phyloP scores from a whole-genome alignment of 208 protist genomes.

The Wallacemonas sp. region DNA sequence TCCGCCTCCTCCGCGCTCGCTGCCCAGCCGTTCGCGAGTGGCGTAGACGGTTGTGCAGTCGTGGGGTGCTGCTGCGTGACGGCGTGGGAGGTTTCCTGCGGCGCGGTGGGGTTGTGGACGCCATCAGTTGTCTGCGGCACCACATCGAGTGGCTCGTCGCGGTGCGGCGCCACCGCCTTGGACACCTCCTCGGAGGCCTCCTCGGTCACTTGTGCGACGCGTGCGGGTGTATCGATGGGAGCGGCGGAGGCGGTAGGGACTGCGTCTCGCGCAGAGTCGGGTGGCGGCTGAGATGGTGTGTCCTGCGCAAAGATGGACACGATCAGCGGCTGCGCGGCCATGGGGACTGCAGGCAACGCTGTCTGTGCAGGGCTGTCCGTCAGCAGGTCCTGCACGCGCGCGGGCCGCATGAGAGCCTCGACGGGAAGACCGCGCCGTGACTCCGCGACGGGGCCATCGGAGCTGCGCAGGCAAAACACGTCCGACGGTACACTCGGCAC shows the following conservation, averaged over 20 bases:
- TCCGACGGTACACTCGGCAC: constrained; percentile 8
- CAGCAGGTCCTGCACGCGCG: constrained; percentile 23
- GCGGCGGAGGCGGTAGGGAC: constrained; percentile 19
- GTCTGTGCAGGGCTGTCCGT: neutral
- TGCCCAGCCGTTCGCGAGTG: neutral
- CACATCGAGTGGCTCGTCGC: no score
- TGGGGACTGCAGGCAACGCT: neutral
- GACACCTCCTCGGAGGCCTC: no score
- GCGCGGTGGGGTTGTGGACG: no score
- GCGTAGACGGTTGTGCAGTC: no score
- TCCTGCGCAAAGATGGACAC: neutral
- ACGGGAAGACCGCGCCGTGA: neutral
- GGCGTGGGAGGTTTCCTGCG: no score
- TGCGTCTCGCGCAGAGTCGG: neutral
- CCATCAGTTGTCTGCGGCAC: no score
- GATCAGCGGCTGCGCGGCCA: neutral
- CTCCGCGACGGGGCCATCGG: neutral
- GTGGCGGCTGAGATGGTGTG: no score
- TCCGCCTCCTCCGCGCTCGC: neutral
- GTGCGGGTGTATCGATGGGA: no score
- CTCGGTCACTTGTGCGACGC: no score
- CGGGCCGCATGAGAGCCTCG: constrained; percentile 22
- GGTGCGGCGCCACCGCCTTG: no score
- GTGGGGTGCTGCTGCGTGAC: no score
- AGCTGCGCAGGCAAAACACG: neutral